Base-by-base conservation (phyloP, 495 filamentous ascomycete species). In the Hapsidospora chrysogenum region DNA sequence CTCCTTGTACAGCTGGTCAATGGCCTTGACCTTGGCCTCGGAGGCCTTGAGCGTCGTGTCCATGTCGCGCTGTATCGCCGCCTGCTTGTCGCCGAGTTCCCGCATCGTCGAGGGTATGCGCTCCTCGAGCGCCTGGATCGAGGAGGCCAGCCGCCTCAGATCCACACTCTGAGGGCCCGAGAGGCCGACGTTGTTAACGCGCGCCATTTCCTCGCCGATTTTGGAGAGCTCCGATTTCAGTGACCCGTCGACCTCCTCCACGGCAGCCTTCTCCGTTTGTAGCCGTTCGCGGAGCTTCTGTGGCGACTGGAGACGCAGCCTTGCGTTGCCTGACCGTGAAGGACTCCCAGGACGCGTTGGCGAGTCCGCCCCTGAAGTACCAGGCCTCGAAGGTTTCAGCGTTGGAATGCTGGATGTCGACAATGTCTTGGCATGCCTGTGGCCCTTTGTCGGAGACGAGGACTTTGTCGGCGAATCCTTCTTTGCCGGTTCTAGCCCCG, bases 241-340 rank as follows among this genome's bases (percentile, higher is more conserved):
- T 2, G 65, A 70, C 15, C 66, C 56, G 39, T 85, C 78, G 1
- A 74, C 68, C n/a, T 71, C 64, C 19, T 65, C 67, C 18, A 89
- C 71, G 2, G 75, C 68, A 31, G 66, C 76, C 48, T 84, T 80
- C 48, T 95, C 85, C 33, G 67, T 73, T 38, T 84, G 75, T 6
- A 94, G 67, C 33, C 86, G 80, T 53, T 95, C 83, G 29, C 89
- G 81, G 21, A 95, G 72, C 59, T 92, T 95, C 43, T 92, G 83
- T 0, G 87, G 81, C 29, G 78, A 86, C 53, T 92, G 86, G 54
- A 94, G 73, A 31, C 83, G 78, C 37, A 92, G 62, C 45, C 79
- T 89, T 42, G 65, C 57, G 9, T 9, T 48, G n/a, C 9, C 43
- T 8, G 2, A 46, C 28, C 38, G 60, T 61, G 21, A 46, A 44